phyloP scores from a whole-genome alignment of 345 rosid species.

The Psidium guajava region DNA sequence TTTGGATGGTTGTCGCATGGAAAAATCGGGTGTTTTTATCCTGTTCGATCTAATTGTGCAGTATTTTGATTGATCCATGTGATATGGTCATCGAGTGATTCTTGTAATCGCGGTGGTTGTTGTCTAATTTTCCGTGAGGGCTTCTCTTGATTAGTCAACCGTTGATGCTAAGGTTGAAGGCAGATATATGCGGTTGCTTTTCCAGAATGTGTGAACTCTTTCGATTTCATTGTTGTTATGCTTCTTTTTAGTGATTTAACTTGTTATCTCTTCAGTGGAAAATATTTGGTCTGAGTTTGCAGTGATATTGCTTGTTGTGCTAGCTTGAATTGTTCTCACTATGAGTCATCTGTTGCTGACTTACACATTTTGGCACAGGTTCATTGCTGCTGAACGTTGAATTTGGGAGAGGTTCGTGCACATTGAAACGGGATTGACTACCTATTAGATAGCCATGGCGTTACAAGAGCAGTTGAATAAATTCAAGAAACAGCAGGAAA shows the following conservation, averaged over 20 bases:
- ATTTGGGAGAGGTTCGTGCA: background rate
- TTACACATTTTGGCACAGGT: background rate
- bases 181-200: background rate
- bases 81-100: background rate
- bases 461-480: slow-evolving; percentile 47
- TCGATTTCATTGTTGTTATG: background rate
- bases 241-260: background rate
- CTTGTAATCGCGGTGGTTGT: background rate
- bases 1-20: no score
- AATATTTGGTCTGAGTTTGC: background rate
- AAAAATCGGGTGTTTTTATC: no score
- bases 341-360: background rate
- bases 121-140: background rate
- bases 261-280: background rate
- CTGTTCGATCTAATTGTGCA: background rate
- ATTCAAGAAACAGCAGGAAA: slow-evolving; percentile 75
- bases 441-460: slow-evolving; percentile 27
- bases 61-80: background rate
- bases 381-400: background rate
- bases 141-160: background rate
- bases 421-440: background rate
- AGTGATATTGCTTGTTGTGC: background rate
- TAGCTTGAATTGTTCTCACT: background rate
- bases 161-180: background rate
- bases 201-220: background rate